phyloP scores from a whole-genome alignment of 441 rosid genomes.

The Breynia disticha region DNA sequence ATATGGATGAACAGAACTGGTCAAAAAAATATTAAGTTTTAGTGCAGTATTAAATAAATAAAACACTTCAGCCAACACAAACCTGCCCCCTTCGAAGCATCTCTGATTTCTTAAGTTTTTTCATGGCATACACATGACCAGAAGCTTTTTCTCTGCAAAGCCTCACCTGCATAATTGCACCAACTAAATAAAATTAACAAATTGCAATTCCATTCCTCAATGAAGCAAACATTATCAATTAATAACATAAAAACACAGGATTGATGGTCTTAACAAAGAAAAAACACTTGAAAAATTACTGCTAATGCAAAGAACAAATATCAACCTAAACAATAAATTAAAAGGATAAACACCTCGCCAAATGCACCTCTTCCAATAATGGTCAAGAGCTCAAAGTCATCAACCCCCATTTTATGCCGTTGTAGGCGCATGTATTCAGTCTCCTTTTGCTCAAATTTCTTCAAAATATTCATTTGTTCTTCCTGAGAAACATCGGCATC shows the following conservation, averaged over 20 bases:
- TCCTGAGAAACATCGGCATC: conserved; percentile 63
- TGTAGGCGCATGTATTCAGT: conserved; percentile 79
- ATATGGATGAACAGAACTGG: background rate
- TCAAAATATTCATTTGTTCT: conserved; percentile 60
- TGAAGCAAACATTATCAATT: no score
- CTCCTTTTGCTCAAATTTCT: conserved; percentile 84
- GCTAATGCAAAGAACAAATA: background rate
- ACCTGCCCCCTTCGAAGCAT: conserved; percentile 97
- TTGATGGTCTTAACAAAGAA: no score
- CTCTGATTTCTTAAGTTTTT: conserved; percentile 81
- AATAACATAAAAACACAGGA: no score
- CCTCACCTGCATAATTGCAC: conserved; percentile 42
- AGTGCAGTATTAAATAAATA: no score
- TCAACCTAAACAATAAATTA: conserved; percentile 1
- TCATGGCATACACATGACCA: conserved; percentile 78
- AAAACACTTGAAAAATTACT: no score
- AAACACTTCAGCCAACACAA: background rate
- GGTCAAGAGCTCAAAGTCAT: conserved; percentile 74
- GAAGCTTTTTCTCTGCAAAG: conserved; percentile 64
- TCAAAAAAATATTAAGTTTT: background rate
- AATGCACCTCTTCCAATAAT: conserved; percentile 93
- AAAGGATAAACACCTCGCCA: conserved; percentile 55
- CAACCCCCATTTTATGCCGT: conserved; percentile 80
- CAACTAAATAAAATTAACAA: background rate
- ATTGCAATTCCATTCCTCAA: background rate